Base-by-base conservation (phyloP, 1,284 basidiomycete species). In the Papiliotrema flavescens region DNA sequence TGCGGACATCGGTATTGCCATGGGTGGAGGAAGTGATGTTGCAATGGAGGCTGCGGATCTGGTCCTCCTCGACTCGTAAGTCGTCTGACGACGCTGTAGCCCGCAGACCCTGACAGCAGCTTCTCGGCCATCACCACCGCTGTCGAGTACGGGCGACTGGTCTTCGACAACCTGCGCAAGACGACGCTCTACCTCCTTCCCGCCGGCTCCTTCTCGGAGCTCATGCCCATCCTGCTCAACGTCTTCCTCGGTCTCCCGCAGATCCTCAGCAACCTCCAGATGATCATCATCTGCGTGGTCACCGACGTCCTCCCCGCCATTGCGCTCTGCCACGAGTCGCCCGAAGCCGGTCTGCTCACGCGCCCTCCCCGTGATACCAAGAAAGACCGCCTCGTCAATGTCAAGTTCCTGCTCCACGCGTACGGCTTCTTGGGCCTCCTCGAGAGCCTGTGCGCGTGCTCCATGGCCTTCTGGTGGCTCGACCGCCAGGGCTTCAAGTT, bases 121-220 rank as follows among this genome's bases (percentile, higher is more conserved):
- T 76, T 76, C 60, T 69, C 70, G 1, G 65, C 79, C 20, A 79
- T 81, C 49, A 73, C 78, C 35, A 66, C 75, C 2, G 78, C 78
- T 0, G 71, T 77, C 26, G 73, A 76, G 67, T 84, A 83, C 67
- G 83, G 85, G 47, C 82, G 85, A 22, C 76, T 87, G 17, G 84
- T 85, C 22, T 87, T 83, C 67, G 84, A 86, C 64, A 88, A 88
- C 65, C 70, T 88, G 47, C 82, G 83, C 64, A 80, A 66, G 70
- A 75, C 75, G 54, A 54, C 73, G 60, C 53, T 79, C 53, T 70
- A 76, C 57, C 68, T 77, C 14, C 68, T 77, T 8, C 75, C 75
- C n/a, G 75, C 74, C 19, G 69, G 69, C 15, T 66, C 81, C 52
- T 87, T 85, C 75, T 81, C 84, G 13, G 86, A 88, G 66, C 79